phyloP scores from a whole-genome alignment of 1,139 yeast species.

The Suhomyces maxii region DNA sequence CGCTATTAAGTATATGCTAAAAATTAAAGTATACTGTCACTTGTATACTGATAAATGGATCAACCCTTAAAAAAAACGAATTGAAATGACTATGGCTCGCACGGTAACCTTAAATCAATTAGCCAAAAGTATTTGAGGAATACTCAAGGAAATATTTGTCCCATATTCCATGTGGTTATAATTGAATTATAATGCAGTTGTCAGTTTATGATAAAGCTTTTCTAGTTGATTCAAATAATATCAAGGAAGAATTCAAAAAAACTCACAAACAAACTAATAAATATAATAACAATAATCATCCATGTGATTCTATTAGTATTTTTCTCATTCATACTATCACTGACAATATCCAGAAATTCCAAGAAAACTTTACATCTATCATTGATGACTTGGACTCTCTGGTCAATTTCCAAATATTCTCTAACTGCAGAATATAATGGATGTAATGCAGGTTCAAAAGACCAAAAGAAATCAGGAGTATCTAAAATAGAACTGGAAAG shows the following conservation, averaged over 20 bases:
- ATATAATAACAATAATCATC: conserved; percentile 83
- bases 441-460: conserved; percentile 90
- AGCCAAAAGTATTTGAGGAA: too few species aligned
- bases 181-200: too few species aligned
- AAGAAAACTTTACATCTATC: conserved; percentile 92
- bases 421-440: conserved; percentile 88
- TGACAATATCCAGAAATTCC: conserved; percentile 89
- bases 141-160: too few species aligned
- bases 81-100: background rate
- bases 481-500: conserved; percentile 87
- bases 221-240: conserved; percentile 16
- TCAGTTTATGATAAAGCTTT: too few species aligned
- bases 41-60: background rate
- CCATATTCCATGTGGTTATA: too few species aligned
- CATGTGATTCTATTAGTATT: conserved; percentile 90
- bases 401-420: conserved; percentile 92
- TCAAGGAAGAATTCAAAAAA: conserved; percentile 44
- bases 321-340: conserved; percentile 90
- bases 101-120: too few species aligned
- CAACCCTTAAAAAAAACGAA: background rate
- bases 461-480: conserved; percentile 97
- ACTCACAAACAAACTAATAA: conserved; percentile 71
- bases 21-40: background rate
- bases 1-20: background rate
- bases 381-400: conserved; percentile 86